A percentile compares a stretch with the other conserved stretches of the same genome.
phyloP scores from a whole-genome alignment of 306 rosid genomes.

The Lathyrus tuberosus region DNA sequence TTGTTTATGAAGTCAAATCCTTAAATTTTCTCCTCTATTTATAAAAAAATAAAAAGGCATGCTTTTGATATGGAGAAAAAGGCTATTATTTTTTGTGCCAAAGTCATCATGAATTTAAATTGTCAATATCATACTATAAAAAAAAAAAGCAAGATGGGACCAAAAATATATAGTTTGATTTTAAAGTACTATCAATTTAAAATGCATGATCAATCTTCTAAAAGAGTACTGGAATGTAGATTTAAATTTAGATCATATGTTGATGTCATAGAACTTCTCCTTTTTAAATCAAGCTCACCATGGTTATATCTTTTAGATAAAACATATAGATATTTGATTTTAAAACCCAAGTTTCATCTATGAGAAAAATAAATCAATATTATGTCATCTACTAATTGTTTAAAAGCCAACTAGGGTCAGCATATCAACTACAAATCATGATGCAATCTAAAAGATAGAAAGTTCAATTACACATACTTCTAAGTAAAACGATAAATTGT shows the following conservation, averaged over 20 bases:
- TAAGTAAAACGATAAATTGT: no score
- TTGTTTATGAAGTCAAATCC: conserved; percentile 33
- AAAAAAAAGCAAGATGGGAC: not conserved
- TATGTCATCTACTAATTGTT: conserved; percentile 16
- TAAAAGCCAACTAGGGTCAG: conserved; percentile 16
- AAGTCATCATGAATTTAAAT: conserved; percentile 18
- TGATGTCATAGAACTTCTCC: not conserved
- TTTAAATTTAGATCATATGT: conserved; percentile 11
- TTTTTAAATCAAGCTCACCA: conserved; percentile 1
- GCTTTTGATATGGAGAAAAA: conserved; percentile 2
- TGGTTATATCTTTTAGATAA: not conserved
- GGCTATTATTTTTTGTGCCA: not conserved
- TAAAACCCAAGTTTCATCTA: conserved; percentile 16
- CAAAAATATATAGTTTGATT: not conserved
- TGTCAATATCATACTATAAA: not conserved
- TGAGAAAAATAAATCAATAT: not conserved
- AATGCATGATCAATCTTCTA: conserved; percentile 13
- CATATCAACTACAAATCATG: not conserved
- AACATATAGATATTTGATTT: not conserved
- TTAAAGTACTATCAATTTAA: conserved; percentile 1
- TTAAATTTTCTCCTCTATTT: not conserved
- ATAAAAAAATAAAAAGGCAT: conserved; percentile 18
- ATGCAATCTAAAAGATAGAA: conserved; percentile 20
- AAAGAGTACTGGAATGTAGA: conserved; percentile 7
- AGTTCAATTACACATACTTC: not conserved